phyloP scores from a whole-genome alignment of 371 early-diverging fungal species.

The Apophysomyces sp. region DNA sequence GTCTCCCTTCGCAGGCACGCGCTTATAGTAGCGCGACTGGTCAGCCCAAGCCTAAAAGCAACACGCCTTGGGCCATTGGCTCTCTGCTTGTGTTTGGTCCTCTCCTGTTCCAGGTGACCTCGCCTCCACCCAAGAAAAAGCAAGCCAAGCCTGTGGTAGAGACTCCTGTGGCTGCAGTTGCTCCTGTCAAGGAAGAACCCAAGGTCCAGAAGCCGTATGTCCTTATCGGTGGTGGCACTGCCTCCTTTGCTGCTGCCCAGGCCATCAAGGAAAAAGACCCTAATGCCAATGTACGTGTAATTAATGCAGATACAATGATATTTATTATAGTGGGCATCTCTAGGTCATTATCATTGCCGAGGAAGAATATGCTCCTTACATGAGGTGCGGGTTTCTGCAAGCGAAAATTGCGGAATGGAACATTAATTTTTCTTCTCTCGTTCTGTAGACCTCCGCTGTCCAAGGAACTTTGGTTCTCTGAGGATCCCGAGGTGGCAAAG shows the following conservation, averaged over 20 bases:
- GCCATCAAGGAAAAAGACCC: slow-evolving; percentile 72
- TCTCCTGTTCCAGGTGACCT: slow-evolving; percentile 57
- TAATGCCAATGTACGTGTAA: slow-evolving; percentile 54
- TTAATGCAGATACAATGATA: neutral
- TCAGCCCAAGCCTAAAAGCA: slow-evolving; percentile 22
- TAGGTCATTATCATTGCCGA: slow-evolving; percentile 67
- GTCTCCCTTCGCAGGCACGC: neutral
- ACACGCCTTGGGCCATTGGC: slow-evolving; percentile 58
- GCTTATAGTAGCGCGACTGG: neutral
- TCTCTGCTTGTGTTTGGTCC: slow-evolving; percentile 61
- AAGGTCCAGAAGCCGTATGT: slow-evolving; percentile 50
- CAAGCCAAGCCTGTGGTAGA: slow-evolving; percentile 10
- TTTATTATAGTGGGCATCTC: neutral
- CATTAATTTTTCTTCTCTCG: neutral
- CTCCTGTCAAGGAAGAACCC: slow-evolving; percentile 10
- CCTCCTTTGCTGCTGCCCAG: slow-evolving; percentile 67
- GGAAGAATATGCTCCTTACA: slow-evolving; percentile 66
- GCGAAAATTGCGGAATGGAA: no score
- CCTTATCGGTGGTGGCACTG: slow-evolving; percentile 67
- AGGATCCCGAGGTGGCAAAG: slow-evolving; percentile 44
- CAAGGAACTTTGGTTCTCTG: slow-evolving; percentile 78
- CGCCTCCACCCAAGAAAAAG: slow-evolving; percentile 54
- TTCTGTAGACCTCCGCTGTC: slow-evolving; percentile 58
- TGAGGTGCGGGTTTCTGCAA: slow-evolving; percentile 46
- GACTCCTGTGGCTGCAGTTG: slow-evolving; percentile 5